A percentile compares a stretch with the other conserved stretches of the same genome.
phyloP scores from a whole-genome alignment of 1,284 basidiomycete genomes.

The Neolentinus lepideus region DNA sequence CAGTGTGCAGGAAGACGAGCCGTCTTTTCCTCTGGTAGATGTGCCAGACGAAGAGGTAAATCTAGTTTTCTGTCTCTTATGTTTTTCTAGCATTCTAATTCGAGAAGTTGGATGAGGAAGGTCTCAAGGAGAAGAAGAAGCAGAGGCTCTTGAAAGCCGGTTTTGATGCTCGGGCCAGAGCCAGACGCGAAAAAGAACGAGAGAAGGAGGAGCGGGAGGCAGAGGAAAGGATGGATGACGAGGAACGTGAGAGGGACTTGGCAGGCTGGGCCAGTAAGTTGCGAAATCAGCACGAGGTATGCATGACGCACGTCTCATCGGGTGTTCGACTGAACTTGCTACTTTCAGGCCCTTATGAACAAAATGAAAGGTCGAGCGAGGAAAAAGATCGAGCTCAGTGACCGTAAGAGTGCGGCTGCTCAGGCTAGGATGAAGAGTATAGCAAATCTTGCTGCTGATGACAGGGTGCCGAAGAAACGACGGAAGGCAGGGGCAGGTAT shows the following conservation, averaged over 20 bases:
- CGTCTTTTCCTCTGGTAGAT: conserved; percentile 85
- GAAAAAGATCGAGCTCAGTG: conserved; percentile 78
- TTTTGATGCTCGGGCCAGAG: conserved; percentile 85
- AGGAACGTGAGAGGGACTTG: conserved; percentile 70
- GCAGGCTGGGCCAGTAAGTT: conserved; percentile 67
- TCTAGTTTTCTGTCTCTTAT: conserved; percentile 2
- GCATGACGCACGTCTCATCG: conserved; percentile 13
- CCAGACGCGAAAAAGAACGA: conserved; percentile 84
- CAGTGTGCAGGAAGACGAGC: conserved; percentile 65
- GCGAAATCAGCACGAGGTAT: conserved; percentile 73
- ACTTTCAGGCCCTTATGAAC: conserved; percentile 63
- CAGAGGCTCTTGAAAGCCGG: conserved; percentile 94
- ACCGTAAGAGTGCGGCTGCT: conserved; percentile 89
- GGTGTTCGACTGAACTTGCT: conserved; percentile 1
- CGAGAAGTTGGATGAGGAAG: conserved; percentile 82
- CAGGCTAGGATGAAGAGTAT: conserved; percentile 98
- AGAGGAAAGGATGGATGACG: conserved; percentile 69
- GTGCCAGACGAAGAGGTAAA: conserved; percentile 82
- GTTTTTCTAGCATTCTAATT: not conserved
- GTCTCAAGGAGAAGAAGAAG: conserved; percentile 90
- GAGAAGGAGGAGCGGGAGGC: conserved; percentile 74
- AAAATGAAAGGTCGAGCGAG: conserved; percentile 84
- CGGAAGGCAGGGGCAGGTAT: conserved; percentile 71
- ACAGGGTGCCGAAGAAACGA: conserved; percentile 72
- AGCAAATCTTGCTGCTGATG: conserved; percentile 84